Percentiles rank a stretch among this genome's conserved stretches.
phyloP scores from a whole-genome alignment of 208 protist genomes.

The Trypanosoma cruzi region DNA sequence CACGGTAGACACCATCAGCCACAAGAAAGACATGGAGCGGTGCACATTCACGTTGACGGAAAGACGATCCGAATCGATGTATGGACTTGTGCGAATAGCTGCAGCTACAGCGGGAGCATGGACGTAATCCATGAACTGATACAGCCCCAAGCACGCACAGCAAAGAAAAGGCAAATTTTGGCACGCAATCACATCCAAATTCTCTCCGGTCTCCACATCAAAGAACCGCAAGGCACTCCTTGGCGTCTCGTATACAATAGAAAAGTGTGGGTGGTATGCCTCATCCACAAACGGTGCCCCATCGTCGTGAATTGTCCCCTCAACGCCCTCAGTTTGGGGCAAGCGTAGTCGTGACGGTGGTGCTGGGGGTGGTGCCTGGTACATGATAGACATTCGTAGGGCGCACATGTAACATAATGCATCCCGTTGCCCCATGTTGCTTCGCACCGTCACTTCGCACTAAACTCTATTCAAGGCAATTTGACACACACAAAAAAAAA shows the following conservation, averaged over 20 bases:
- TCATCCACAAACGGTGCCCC: constrained; percentile 48
- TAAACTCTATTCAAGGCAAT: neutral
- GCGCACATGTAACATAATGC: constrained; percentile 78
- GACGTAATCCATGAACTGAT: constrained; percentile 86
- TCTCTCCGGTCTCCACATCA: neutral
- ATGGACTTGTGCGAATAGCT: constrained; percentile 61
- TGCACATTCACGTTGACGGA: constrained; percentile 85
- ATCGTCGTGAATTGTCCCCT: neutral
- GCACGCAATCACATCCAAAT: constrained; percentile 26
- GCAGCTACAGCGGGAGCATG: constrained; percentile 70
- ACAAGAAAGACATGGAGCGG: constrained; percentile 85
- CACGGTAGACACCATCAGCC: constrained; percentile 66
- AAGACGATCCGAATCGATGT: constrained; percentile 62
- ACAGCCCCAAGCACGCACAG: constrained; percentile 79
- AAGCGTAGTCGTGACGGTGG: constrained; percentile 3
- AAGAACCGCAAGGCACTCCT: constrained; percentile 63
- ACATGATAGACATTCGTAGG: constrained; percentile 87
- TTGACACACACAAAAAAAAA: constrained; percentile 6
- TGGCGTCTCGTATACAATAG: constrained; percentile 72
- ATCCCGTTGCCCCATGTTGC: constrained; percentile 30
- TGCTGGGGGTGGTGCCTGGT: constrained; percentile 48
- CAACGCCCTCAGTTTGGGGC: neutral
- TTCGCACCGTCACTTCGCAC: neutral
- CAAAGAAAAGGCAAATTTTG: constrained; percentile 57
- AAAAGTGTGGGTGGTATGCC: constrained; percentile 61